A percentile compares a stretch with the other conserved stretches of the same genome.
Conservation (phyloP, 345 rosid species). For the Arabis hirsuta region DNA sequence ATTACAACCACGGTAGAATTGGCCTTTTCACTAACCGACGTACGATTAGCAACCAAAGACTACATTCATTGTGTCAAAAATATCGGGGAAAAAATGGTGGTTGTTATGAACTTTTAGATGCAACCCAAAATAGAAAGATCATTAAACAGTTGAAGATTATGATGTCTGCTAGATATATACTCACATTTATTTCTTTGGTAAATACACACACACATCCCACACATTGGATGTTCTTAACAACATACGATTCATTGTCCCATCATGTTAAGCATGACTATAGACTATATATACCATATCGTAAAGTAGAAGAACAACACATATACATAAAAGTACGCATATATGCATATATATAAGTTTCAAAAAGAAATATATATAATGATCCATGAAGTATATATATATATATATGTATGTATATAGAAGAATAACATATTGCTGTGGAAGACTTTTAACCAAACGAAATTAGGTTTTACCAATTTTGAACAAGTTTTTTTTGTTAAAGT, state of each 20-base stretch:
- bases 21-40: background rate
- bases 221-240: constrained; percentile 11
- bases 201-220: background rate
- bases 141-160: background rate
- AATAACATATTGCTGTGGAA: background rate
- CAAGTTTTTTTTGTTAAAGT: background rate
- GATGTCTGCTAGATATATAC: background rate
- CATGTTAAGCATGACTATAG: background rate
- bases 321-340: background rate
- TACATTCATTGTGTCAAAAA: background rate
- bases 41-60: background rate
- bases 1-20: background rate
- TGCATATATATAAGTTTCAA: no score
- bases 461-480: constrained; percentile 15
- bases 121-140: constrained; percentile 7
- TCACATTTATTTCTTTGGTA: background rate
- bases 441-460: constrained; percentile 19
- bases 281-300: background rate
- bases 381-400: no score
- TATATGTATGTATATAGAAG: no score
- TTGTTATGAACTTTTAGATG: constrained; percentile 18
- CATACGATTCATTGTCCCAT: background rate
- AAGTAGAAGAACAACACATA: constrained; percentile 1
- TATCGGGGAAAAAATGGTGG: background rate
- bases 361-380: no score